Conservation (phyloP, 805 yeast species). For the Suhomyces canberraensis region DNA sequence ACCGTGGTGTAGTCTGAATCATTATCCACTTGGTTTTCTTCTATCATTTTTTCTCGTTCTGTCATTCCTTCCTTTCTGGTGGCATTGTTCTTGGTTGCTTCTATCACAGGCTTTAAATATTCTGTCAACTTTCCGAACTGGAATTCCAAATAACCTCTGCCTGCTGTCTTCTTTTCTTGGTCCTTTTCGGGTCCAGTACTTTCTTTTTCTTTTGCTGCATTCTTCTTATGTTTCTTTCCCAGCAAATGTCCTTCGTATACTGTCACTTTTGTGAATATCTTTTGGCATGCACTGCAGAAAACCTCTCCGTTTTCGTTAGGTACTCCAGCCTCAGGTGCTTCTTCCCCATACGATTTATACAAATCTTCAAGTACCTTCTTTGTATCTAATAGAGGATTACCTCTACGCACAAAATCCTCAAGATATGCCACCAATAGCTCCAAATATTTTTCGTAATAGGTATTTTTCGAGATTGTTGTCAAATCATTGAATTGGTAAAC, state of each 20-base stretch:
- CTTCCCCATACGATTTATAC: not conserved
- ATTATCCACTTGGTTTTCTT: slow-evolving; percentile 34
- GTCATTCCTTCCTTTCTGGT: slow-evolving; percentile 70
- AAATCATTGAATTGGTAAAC: slow-evolving; percentile 44
- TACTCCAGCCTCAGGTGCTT: slow-evolving; percentile 5
- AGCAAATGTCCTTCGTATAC: slow-evolving; percentile 66
- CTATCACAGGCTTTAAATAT: slow-evolving; percentile 18
- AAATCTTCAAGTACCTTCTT: slow-evolving; percentile 3
- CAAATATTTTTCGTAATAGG: slow-evolving; percentile 44
- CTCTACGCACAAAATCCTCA: slow-evolving; percentile 41
- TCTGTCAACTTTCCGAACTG: slow-evolving; percentile 4
- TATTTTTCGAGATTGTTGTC: slow-evolving; percentile 9
- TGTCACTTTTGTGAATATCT: slow-evolving; percentile 56
- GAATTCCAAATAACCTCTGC: not conserved
- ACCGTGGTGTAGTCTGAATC: slow-evolving; percentile 42
- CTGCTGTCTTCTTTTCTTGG: not conserved
- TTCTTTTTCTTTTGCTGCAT: slow-evolving; percentile 16
- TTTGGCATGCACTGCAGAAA: slow-evolving; percentile 65
- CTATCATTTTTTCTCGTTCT: slow-evolving; percentile 61
- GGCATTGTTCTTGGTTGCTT: slow-evolving; percentile 54
- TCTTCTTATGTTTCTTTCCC: slow-evolving; percentile 74
- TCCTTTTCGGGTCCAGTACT: not conserved
- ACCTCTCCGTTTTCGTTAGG: slow-evolving; percentile 26
- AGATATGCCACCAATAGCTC: slow-evolving; percentile 49
- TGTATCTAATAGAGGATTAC: slow-evolving; percentile 18